Conservation (phyloP, 2,329 filamentous ascomycete genomes). For the Ophiostoma novo-ulmi region DNA sequence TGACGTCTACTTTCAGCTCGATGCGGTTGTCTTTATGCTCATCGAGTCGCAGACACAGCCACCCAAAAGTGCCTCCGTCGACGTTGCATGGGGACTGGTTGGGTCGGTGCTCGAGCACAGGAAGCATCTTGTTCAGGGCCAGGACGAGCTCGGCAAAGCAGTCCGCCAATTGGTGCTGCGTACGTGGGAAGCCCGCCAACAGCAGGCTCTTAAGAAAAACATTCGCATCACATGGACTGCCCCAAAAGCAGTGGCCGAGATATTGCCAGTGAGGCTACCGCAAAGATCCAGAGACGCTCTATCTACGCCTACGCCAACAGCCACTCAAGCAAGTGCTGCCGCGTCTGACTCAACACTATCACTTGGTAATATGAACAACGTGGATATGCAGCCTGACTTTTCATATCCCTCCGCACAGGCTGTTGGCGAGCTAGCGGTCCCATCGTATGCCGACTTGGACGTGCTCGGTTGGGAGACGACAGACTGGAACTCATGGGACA, state of each 20-base stretch:
- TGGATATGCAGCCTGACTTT: neutral
- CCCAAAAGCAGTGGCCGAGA: neutral
- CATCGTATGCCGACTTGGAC: slow-evolving; percentile 19
- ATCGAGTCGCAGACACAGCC: slow-evolving; percentile 2
- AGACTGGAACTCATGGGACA: slow-evolving; percentile 26
- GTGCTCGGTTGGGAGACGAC: slow-evolving; percentile 23
- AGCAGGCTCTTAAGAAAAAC: neutral
- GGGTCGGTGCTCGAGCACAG: neutral
- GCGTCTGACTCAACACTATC: neutral
- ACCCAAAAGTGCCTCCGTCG: neutral
- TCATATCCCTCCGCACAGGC: neutral
- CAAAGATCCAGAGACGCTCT: neutral
- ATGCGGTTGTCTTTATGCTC: neutral
- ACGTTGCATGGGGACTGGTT: neutral
- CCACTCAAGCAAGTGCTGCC: neutral
- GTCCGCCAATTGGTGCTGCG: neutral
- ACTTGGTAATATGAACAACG: no score
- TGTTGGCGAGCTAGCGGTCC: slow-evolving; percentile 14
- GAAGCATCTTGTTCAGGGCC: neutral
- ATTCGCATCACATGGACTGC: neutral
- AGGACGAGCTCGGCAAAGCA: neutral
- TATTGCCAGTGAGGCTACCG: neutral
- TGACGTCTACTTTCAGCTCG: neutral
- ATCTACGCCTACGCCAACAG: neutral
- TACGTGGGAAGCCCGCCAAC: neutral